phyloP scores from a whole-genome alignment of 2,329 filamentous ascomycete genomes.

The Chaetomium sp. region DNA sequence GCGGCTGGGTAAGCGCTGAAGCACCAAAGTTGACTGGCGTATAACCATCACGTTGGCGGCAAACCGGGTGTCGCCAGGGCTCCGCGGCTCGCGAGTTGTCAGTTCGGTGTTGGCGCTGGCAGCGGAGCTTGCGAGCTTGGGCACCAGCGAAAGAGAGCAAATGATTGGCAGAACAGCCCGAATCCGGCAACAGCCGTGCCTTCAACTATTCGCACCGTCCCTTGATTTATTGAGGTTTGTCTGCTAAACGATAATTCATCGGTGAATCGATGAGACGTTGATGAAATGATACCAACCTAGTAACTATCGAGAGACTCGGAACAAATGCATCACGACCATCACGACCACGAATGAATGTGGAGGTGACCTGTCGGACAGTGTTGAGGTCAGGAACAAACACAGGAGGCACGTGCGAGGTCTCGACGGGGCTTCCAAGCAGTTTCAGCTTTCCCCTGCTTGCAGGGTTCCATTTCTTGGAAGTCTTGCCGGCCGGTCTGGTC shows the following conservation, averaged over 20 bases:
- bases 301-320: no score
- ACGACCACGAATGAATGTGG: neutral
- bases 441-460: constrained; percentile 6
- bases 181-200: neutral
- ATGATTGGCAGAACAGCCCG: neutral
- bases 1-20: neutral
- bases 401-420: neutral
- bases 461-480: neutral
- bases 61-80: neutral
- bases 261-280: neutral
- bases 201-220: neutral
- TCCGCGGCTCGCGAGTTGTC: neutral
- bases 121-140: neutral
- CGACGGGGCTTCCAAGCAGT: constrained; percentile 1
- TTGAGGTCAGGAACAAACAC: no score
- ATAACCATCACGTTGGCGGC: neutral
- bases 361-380: neutral
- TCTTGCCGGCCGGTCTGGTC: neutral
- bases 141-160: neutral
- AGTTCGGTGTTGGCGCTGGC: neutral
- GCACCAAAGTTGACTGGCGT: neutral
- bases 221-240: neutral
- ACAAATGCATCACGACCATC: neutral
- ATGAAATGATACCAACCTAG: no score
- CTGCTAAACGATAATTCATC: neutral